Conservation (phyloP, 139 green algal species). For the Desmodesmus armatus region DNA sequence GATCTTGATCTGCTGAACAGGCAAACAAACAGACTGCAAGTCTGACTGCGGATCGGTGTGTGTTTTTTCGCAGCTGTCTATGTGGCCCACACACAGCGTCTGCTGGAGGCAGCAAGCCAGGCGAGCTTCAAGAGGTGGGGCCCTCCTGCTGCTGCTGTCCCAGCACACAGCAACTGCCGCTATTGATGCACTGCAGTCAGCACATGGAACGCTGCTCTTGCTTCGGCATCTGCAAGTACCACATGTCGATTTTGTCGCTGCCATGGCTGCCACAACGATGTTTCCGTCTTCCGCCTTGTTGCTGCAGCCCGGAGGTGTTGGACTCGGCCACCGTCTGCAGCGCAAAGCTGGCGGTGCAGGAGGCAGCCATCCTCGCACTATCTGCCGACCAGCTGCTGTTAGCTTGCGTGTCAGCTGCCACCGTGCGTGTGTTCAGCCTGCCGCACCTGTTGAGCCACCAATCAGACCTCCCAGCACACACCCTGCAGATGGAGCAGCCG, state of each 20-base stretch:
- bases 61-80: conserved; percentile 32
- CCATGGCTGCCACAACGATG: too few relatives aligned
- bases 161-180: too few relatives aligned
- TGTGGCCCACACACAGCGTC: conserved; percentile 13
- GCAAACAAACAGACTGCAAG: neutral
- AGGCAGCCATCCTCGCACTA: conserved; percentile 8
- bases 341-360: conserved; percentile 1
- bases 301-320: conserved; percentile 24
- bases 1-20: too few relatives aligned
- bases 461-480: conserved; percentile 17
- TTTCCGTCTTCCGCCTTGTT: neutral
- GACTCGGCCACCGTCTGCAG: conserved; percentile 36
- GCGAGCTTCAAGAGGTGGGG: conserved; percentile 17
- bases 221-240: neutral
- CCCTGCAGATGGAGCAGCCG: neutral
- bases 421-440: conserved; percentile 10
- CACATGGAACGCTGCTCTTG: neutral
- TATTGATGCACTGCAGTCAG: neutral
- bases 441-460: conserved; percentile 37
- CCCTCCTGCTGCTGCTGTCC: too few relatives aligned
- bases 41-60: neutral
- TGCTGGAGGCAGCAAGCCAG: conserved; percentile 24
- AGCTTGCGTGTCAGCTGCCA: neutral
- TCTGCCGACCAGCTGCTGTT: conserved; percentile 44
- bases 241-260: too few relatives aligned